Base-by-base conservation (phyloP, 257 asterid species). In the Linaria vulgaris region DNA sequence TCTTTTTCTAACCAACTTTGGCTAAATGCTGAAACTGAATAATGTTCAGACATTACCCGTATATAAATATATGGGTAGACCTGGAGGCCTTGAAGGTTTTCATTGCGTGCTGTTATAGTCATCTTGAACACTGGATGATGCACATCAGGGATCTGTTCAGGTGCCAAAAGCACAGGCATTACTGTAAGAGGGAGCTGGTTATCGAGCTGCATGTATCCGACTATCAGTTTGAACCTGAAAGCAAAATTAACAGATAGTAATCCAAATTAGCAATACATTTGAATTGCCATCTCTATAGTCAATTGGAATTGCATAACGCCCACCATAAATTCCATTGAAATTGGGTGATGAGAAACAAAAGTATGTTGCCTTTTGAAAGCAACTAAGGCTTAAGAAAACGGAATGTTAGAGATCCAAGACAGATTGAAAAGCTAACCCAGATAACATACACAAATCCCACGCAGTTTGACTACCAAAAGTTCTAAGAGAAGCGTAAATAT, bases 91-190 rank as follows among this genome's bases (percentile, higher is more conserved):
- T 89, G 94, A 55, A 76, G 76, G 74, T 74, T 82, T 69, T 82
- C 88, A 73, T 92, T 92, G 78, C 89, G 82, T 58, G 71, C 67
- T 11, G 95, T 92, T 63, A 92, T 51, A 47, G 99, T 87, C 95
- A 92, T 89, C 79, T 92, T 92, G 75, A 92, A 82, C 60, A 89
- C 99, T 46, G 97, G 96, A 82, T 87, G 88, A 53, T 82, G 80
- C 70, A 79, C 75, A 78, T 89, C 97, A 63, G 86, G 80, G 49
- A 76, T 67, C 63, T 83, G 94, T 68, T 92, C 96, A 56, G 99
- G 99, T 63, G 94, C 99, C 68, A 92, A 84, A 69, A 92, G 80
- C 46, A 92, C 95, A 12, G 99, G 99, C 97, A 92, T 87, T 69
- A 79, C 72, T 37, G 99, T 78, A 77, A 92, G 82, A 63, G 97